A percentile compares a stretch with the other conserved stretches of the same genome.
These are phyloP conservation scores for Ganoderma sinense DNA, from an alignment of 1,284 basidiomycete species.

Conservation along the genomic window DNA sequence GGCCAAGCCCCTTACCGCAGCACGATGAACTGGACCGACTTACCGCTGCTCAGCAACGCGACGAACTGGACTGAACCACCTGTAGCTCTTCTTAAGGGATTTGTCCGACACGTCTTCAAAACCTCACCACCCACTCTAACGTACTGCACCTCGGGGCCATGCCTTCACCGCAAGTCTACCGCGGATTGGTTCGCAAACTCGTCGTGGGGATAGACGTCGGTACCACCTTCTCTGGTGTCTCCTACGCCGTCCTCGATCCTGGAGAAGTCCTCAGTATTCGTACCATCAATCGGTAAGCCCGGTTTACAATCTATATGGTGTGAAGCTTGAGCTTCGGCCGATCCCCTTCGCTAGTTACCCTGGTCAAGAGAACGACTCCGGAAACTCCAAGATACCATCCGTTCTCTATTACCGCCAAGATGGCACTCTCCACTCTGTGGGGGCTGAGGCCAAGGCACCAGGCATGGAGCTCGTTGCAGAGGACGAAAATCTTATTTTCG, in stretches of 20 bases:
- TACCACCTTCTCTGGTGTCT: conserved; percentile 59
- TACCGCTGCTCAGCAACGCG: neutral
- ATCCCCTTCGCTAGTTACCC: conserved; percentile 44
- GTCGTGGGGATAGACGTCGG: conserved; percentile 60
- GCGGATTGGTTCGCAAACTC: conserved; percentile 43
- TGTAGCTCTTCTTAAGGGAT: neutral
- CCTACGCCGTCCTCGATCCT: conserved; percentile 54
- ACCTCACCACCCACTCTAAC: neutral
- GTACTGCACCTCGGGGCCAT: neutral
- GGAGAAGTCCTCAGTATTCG: conserved; percentile 55
- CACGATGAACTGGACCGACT: too few relatives aligned
- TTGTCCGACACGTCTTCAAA: neutral
- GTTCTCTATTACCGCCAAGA: conserved; percentile 58
- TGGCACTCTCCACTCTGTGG: conserved; percentile 54
- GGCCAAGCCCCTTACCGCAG: too few relatives aligned
- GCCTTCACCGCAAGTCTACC: conserved; percentile 21
- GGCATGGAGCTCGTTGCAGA: conserved; percentile 50
- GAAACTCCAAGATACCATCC: conserved; percentile 63
- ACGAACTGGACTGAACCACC: neutral
- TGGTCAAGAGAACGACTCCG: conserved; percentile 48
- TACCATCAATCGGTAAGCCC: conserved; percentile 51
- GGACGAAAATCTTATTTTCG: conserved; percentile 54
- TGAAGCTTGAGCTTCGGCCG: neutral
- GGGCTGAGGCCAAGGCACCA: conserved; percentile 58
- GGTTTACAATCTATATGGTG: neutral